phyloP scores from a whole-genome alignment of 371 early-diverging fungal genomes.

The Mucor racemosus region DNA sequence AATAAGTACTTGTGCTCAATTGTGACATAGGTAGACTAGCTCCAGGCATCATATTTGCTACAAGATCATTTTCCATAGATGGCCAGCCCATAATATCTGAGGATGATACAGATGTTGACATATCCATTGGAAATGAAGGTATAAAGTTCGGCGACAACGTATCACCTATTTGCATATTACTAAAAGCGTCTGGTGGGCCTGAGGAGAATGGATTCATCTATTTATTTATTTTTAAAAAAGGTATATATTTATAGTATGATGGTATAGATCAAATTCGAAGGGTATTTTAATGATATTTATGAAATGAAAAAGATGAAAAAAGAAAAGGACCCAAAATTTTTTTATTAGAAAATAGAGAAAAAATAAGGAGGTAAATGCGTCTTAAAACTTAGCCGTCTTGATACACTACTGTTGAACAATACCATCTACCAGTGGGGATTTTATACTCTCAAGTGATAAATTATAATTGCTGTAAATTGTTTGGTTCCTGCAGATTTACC shows the following conservation, averaged over 20 bases:
- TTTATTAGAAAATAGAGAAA: neutral
- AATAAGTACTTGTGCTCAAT: neutral
- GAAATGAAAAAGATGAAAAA: neutral
- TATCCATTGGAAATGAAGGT: conserved; percentile 1
- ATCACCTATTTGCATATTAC: neutral
- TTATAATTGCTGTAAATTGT: neutral
- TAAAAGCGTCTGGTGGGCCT: neutral
- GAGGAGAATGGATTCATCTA: conserved; percentile 1
- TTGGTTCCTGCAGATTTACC: too few relatives aligned
- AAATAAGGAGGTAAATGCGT: neutral
- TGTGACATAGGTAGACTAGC: conserved; percentile 3
- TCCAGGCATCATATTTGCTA: neutral
- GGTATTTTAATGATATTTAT: neutral
- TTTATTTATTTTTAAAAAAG: neutral
- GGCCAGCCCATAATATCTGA: neutral
- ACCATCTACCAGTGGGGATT: too few relatives aligned
- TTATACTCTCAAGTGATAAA: neutral
- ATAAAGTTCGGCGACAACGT: neutral
- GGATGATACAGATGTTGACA: neutral
- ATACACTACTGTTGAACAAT: neutral
- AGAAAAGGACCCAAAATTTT: neutral
- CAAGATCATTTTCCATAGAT: neutral
- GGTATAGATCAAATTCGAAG: neutral
- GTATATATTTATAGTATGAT: neutral
- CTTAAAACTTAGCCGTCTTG: neutral